phyloP scores from a whole-genome alignment of 352 stramenopile species.

The Globisporangium carolinianum region DNA sequence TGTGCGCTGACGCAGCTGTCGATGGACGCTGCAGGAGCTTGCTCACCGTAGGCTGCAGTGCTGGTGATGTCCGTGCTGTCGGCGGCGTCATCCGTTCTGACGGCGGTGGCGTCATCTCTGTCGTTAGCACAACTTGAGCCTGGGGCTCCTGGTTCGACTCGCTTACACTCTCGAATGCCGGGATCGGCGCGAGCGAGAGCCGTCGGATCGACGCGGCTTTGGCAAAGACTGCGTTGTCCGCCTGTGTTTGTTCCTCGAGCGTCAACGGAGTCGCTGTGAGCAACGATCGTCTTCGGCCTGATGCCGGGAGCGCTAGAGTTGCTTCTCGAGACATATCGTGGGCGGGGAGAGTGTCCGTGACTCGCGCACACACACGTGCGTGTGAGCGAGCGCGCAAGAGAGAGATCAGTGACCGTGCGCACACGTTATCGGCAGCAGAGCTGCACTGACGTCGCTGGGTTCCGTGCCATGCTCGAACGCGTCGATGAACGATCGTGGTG shows the following conservation, averaged over 20 bases:
- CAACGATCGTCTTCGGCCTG: background rate
- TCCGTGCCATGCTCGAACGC: no score
- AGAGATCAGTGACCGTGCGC: background rate
- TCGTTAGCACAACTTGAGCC: background rate
- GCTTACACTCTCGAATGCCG: background rate
- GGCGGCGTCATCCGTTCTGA: no score
- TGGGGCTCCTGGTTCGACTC: constrained; percentile 7
- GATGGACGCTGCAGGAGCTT: constrained; percentile 19
- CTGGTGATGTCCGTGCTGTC: background rate
- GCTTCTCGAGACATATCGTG: constrained; percentile 3
- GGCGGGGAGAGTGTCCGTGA: no score
- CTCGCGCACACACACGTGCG: background rate
- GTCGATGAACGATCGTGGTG: no score
- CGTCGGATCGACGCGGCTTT: constrained; percentile 28
- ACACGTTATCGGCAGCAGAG: no score
- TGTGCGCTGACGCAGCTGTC: constrained; percentile 41
- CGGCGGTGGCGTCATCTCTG: background rate
- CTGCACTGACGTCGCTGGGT: no score
- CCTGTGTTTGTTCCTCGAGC: constrained; percentile 18
- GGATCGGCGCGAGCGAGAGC: constrained; percentile 8
- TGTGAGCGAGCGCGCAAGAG: background rate
- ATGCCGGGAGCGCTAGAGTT: background rate
- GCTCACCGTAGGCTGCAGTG: background rate
- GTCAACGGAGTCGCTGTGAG: background rate
- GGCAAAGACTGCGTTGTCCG: constrained; percentile 30